These are phyloP conservation scores for Elsinoe ampelina DNA, from an alignment of 2,329 filamentous ascomycete species.

Conservation along the genomic window DNA sequence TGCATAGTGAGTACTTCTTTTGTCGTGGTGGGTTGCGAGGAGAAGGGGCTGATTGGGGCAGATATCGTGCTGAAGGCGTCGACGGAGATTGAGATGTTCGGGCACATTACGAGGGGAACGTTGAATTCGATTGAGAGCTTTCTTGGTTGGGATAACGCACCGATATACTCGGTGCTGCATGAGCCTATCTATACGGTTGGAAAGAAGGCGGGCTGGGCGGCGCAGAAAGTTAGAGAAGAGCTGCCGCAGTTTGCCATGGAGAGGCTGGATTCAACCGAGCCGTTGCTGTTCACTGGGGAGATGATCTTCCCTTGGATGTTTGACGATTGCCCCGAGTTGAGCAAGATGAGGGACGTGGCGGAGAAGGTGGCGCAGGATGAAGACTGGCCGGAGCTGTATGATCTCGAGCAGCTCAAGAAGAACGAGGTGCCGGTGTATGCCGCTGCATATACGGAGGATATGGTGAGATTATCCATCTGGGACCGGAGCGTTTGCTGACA, in stretches of 20 bases:
- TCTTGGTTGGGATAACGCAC: slow-evolving; percentile 61
- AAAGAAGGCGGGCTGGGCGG: slow-evolving; percentile 63
- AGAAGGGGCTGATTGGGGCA: slow-evolving; percentile 17
- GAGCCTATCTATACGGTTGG: slow-evolving; percentile 79
- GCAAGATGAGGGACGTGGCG: slow-evolving; percentile 57
- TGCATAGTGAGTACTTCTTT: slow-evolving; percentile 51
- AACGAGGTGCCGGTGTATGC: slow-evolving; percentile 84
- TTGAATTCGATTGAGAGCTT: slow-evolving; percentile 59
- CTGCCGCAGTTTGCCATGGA: slow-evolving; percentile 40
- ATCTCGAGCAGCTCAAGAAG: slow-evolving; percentile 58
- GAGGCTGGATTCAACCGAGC: slow-evolving; percentile 29
- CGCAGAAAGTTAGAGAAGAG: slow-evolving; percentile 51
- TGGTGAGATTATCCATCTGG: not conserved
- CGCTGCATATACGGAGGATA: slow-evolving; percentile 60
- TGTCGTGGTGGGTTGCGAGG: not conserved
- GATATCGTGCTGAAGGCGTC: slow-evolving; percentile 60
- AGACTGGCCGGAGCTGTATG: slow-evolving; percentile 70
- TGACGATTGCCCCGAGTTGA: slow-evolving; percentile 66
- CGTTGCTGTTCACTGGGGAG: slow-evolving; percentile 77
- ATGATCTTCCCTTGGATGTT: slow-evolving; percentile 87
- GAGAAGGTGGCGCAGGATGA: slow-evolving; percentile 57
- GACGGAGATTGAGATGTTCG: slow-evolving; percentile 65
- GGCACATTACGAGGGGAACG: slow-evolving; percentile 63
- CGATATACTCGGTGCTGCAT: slow-evolving; percentile 80
- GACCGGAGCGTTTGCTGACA: not conserved